phyloP scores from a whole-genome alignment of 345 rosid genomes.

The Noccaea bulbosa region DNA sequence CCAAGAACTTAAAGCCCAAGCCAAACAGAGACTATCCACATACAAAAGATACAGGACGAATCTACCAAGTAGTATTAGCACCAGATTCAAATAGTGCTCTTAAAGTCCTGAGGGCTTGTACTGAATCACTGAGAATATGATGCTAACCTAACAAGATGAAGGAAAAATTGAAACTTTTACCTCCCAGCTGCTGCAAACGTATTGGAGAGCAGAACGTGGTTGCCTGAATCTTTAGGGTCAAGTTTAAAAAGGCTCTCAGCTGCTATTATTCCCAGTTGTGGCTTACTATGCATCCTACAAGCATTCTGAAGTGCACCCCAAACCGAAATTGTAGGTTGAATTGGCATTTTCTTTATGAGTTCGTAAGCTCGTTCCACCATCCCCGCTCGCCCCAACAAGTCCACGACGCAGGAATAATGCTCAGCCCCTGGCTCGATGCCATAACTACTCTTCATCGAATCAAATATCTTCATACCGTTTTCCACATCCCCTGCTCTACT shows the following conservation, averaged over 20 bases:
- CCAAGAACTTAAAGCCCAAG: not conserved
- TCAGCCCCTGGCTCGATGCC: constrained; percentile 71
- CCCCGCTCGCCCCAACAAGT: constrained; percentile 84
- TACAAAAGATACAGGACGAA: not conserved
- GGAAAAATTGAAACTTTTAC: constrained; percentile 39
- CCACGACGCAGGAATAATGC: constrained; percentile 85
- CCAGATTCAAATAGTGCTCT: not conserved
- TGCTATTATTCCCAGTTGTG: constrained; percentile 65
- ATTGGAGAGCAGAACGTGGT: constrained; percentile 84
- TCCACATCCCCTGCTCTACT: constrained; percentile 76
- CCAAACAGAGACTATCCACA: not conserved
- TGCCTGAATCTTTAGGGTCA: constrained; percentile 82
- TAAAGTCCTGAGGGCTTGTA: not conserved
- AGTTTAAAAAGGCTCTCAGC: constrained; percentile 72
- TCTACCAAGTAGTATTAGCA: not conserved
- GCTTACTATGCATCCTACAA: constrained; percentile 68
- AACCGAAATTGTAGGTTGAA: constrained; percentile 65
- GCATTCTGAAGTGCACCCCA: constrained; percentile 96
- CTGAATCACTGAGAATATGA: not conserved
- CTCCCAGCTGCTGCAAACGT: constrained; percentile 78
- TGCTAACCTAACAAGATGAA: constrained; percentile 10
- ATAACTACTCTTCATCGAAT: constrained; percentile 62
- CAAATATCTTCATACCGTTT: constrained; percentile 65
- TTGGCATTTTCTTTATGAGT: constrained; percentile 64
- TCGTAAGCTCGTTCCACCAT: constrained; percentile 71